phyloP scores from a whole-genome alignment of 2,329 filamentous ascomycete genomes.

The Monilinia vaccinii-corymbosi region DNA sequence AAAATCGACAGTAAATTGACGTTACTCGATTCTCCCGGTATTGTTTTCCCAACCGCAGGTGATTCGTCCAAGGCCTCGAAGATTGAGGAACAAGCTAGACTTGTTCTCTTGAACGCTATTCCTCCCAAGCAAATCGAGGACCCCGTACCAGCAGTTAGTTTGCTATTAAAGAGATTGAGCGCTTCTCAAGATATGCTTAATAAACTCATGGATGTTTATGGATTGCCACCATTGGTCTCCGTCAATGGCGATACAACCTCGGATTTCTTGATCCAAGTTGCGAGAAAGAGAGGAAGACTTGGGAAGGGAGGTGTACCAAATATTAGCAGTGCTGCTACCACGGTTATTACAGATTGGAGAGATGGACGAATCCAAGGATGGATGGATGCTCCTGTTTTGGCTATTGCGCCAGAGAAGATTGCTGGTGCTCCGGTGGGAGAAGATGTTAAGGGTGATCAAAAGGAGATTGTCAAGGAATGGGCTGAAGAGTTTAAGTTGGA shows the following conservation, averaged over 20 bases:
- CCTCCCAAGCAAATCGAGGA: constrained; percentile 93
- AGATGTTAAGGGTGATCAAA: constrained; percentile 55
- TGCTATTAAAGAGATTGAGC: constrained; percentile 76
- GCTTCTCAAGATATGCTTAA: constrained; percentile 62
- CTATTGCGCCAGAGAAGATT: constrained; percentile 36
- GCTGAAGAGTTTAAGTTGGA: constrained; percentile 92
- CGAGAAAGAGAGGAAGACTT: constrained; percentile 80
- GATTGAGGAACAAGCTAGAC: constrained; percentile 69
- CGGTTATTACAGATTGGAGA: constrained; percentile 92
- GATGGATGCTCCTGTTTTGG: constrained; percentile 65
- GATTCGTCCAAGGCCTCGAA: constrained; percentile 44
- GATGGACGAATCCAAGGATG: constrained; percentile 92
- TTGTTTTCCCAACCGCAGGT: constrained; percentile 74
- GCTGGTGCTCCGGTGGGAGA: constrained; percentile 34
- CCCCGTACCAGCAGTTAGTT: constrained; percentile 74
- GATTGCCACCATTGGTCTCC: constrained; percentile 68
- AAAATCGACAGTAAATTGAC: constrained; percentile 94
- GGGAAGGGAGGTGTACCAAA: constrained; percentile 89
- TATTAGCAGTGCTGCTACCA: constrained; percentile 76
- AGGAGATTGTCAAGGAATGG: constrained; percentile 87
- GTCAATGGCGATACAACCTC: constrained; percentile 68
- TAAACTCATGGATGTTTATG: constrained; percentile 76
- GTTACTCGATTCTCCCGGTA: constrained; percentile 86
- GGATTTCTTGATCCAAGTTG: constrained; percentile 91
- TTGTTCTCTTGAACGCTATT: constrained; percentile 82